Conservation (phyloP, 495 filamentous ascomycete species). For the Aspergillus affinis region DNA sequence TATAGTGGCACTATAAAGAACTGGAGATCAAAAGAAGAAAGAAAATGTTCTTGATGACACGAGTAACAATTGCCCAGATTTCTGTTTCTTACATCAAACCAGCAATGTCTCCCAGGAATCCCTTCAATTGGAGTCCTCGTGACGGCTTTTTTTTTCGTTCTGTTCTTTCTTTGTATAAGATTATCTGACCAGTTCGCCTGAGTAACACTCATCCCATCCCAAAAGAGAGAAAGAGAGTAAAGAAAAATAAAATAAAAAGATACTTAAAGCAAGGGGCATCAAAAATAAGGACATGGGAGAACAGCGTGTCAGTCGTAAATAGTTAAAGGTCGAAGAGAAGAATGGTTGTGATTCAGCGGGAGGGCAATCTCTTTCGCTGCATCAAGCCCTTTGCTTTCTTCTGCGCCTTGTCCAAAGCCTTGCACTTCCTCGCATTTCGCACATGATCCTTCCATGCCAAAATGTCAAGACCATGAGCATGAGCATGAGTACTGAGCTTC, state of each 20-base stretch:
- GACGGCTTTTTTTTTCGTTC: background rate
- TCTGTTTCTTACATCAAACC: too few relatives aligned
- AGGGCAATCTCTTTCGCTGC: conserved; percentile 19
- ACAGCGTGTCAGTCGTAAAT: background rate
- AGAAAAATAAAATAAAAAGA: background rate
- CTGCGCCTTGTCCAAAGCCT: conserved; percentile 40
- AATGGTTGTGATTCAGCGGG: conserved; percentile 5
- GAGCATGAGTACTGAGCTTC: conserved; percentile 27
- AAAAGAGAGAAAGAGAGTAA: background rate
- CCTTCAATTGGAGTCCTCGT: too few relatives aligned
- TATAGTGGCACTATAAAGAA: too few relatives aligned
- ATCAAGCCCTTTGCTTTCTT: conserved; percentile 36
- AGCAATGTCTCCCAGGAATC: too few relatives aligned
- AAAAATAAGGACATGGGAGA: background rate
- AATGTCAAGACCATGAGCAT: conserved; percentile 28
- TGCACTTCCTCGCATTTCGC: conserved; percentile 30
- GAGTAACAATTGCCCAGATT: background rate
- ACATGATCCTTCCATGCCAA: conserved; percentile 32
- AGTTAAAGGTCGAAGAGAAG: background rate
- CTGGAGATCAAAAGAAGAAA: too few relatives aligned
- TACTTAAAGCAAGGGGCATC: background rate
- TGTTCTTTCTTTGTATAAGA: background rate
- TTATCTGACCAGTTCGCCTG: background rate
- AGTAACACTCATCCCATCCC: background rate
- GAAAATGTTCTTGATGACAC: too few relatives aligned